Conservation (phyloP, 108 stramenopile genomes). For the Aurantiochytrium sp. region DNA sequence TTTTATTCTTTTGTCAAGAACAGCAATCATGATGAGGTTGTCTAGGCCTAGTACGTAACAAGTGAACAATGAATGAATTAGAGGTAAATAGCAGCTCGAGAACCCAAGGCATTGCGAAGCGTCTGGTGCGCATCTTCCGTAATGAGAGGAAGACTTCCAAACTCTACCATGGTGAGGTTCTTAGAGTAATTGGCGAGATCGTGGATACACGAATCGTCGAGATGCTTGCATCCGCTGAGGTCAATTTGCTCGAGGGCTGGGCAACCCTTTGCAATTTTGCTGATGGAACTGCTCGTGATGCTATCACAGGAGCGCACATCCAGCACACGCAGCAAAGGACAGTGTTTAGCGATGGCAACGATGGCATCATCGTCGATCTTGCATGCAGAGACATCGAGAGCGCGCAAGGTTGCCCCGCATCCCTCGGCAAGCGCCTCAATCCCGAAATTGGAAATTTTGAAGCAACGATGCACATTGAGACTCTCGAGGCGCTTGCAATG, state of each 20-base stretch:
- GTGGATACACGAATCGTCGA: neutral
- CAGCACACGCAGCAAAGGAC: neutral
- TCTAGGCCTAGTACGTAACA: too few species aligned
- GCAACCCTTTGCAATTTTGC: neutral
- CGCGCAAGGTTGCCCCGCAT: neutral
- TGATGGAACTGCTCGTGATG: conserved; percentile 2
- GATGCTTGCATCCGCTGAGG: neutral
- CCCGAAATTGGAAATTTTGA: neutral
- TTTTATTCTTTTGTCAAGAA: too few species aligned
- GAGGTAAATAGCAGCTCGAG: neutral
- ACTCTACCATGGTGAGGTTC: neutral
- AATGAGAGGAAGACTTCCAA: neutral
- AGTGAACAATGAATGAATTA: neutral
- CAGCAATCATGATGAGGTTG: too few species aligned
- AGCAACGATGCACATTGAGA: neutral
- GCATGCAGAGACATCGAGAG: neutral
- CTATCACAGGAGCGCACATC: neutral
- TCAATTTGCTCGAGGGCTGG: neutral
- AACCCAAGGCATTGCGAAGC: neutral
- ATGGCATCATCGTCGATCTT: neutral
- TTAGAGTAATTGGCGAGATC: neutral
- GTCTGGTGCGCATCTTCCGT: neutral
- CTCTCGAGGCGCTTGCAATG: conserved; percentile 6
- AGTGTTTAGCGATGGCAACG: neutral
- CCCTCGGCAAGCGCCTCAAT: neutral